A percentile compares a stretch with the other conserved stretches of the same genome.
phyloP scores from a whole-genome alignment of 2,329 filamentous ascomycete species.

The Talaromyces atroroseus region DNA sequence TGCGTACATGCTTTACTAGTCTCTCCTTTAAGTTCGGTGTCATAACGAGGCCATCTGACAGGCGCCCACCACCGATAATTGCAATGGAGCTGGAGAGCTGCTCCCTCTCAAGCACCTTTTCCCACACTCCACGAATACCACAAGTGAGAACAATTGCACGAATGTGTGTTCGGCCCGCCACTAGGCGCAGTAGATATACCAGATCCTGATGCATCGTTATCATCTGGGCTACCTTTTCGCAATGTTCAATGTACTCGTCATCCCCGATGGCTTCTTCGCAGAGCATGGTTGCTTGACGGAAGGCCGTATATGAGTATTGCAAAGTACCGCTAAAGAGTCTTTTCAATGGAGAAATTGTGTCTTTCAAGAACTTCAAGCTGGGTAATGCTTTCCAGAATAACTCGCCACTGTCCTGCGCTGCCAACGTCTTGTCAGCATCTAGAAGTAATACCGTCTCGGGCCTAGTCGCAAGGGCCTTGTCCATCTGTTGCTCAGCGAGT shows the following conservation, averaged over 20 bases:
- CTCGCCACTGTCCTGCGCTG: slow-evolving; percentile 24
- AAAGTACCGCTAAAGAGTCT: slow-evolving; percentile 43
- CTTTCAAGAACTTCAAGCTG: not conserved
- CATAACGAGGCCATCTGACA: slow-evolving; percentile 47
- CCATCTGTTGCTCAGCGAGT: slow-evolving; percentile 27
- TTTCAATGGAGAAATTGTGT: slow-evolving; percentile 29
- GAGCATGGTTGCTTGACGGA: slow-evolving; percentile 50
- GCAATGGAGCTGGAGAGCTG: slow-evolving; percentile 40
- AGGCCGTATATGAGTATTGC: slow-evolving; percentile 51
- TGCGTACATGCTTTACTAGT: slow-evolving; percentile 41
- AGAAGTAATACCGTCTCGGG: slow-evolving; percentile 49
- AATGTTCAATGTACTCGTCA: slow-evolving; percentile 41
- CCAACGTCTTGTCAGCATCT: slow-evolving; percentile 55
- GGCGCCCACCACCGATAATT: slow-evolving; percentile 50
- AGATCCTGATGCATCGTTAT: slow-evolving; percentile 48
- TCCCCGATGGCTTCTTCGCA: slow-evolving; percentile 45
- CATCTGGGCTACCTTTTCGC: slow-evolving; percentile 38
- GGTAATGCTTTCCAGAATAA: slow-evolving; percentile 15
- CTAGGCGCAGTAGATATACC: slow-evolving; percentile 35
- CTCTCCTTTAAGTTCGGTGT: slow-evolving; percentile 47
- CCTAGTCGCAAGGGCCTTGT: slow-evolving; percentile 24
- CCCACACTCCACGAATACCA: slow-evolving; percentile 52
- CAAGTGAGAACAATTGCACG: slow-evolving; percentile 51
- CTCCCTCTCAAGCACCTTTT: slow-evolving; percentile 45
- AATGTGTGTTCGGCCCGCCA: slow-evolving; percentile 32